These are phyloP conservation scores for Polytrichum formosum DNA, from an alignment of 225 moss, liverwort and hornwort genomes.

Conservation along the genomic window DNA sequence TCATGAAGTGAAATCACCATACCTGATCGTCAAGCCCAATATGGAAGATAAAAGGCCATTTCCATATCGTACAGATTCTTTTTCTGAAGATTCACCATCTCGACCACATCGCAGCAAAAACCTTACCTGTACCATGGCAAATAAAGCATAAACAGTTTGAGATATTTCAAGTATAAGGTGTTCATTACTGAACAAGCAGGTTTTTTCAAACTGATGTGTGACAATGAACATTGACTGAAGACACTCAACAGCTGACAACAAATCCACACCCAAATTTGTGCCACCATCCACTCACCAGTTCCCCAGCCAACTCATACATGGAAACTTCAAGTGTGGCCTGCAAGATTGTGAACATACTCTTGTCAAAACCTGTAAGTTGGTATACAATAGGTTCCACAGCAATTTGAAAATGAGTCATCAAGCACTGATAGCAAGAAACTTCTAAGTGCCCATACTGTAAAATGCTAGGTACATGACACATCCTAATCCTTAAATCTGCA, in stretches of 20 bases:
- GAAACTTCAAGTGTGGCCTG: constrained; percentile 98
- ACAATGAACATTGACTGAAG: too few relatives aligned
- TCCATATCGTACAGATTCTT: constrained; percentile 64
- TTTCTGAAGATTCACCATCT: constrained; percentile 80
- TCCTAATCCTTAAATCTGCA: too few relatives aligned
- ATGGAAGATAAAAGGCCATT: constrained; percentile 81
- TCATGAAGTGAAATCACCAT: constrained; percentile 10
- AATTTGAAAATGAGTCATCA: too few relatives aligned
- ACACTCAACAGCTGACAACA: too few relatives aligned
- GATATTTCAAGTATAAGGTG: too few relatives aligned
- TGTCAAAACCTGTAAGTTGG: too few relatives aligned
- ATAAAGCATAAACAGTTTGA: background rate
- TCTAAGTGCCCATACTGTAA: too few relatives aligned
- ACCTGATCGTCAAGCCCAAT: constrained; percentile 85
- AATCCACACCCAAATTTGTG: background rate
- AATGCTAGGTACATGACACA: too few relatives aligned
- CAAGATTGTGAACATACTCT: constrained; percentile 12
- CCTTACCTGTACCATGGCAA: constrained; percentile 57
- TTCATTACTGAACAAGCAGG: too few relatives aligned
- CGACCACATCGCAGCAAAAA: constrained; percentile 91
- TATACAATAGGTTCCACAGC: too few relatives aligned
- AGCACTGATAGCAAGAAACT: too few relatives aligned
- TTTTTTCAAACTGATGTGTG: too few relatives aligned
- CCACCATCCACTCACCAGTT: constrained; percentile 60
- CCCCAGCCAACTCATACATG: constrained; percentile 96